Evolutionary conservation across 345 rosid genomes (phyloP), one percentile per base, ranked within the genome.

Genomic region (Abelmoschus esculentus): DNA sequence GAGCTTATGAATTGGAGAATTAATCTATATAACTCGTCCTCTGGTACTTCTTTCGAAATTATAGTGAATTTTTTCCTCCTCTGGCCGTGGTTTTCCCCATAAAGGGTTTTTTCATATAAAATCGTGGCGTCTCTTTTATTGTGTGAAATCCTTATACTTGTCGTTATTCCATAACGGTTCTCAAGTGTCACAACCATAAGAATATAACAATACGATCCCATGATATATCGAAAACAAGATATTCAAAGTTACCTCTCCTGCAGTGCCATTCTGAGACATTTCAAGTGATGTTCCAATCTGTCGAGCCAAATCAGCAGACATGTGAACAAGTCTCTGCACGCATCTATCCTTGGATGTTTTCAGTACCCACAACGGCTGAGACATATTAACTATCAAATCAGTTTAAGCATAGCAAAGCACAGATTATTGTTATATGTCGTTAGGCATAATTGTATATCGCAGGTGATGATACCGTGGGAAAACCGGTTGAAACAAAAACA

Each of bases 281-380:
- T 93, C 98, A n/a, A 93, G 85, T 84, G 79, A 67, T 38, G 63
- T 32, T 19, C 88, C 96, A 8, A 93, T 81, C 69, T 88, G 91
- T 80, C 97, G 78, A 36, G 97, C 96, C 84, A 93, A 83, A 84
- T 91, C 98, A 79, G 90, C 85, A 61, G 98, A 91, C 71, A 89
- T 73, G 74, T 87, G 95, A 82, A 91, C 86, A 72, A 91, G 93
- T 82, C 96, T 81, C 85, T 87, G 95, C 72, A 73, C 61, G 73
- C 79, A 66, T 70, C 78, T 90, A 83, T 89, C 93, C 78, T 86
- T 90, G 6, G 81, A 85, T 66, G 97, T 83, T 87, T 91, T 93
- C 66, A 93, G 82, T 74, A 93, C 83, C 98, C 97, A 93, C 18
- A 75, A 77, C 18, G 97, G 96, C 96, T 93, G 83, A 81, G 63